phyloP scores from a whole-genome alignment of 345 rosid genomes.

The Boechera stricta region DNA sequence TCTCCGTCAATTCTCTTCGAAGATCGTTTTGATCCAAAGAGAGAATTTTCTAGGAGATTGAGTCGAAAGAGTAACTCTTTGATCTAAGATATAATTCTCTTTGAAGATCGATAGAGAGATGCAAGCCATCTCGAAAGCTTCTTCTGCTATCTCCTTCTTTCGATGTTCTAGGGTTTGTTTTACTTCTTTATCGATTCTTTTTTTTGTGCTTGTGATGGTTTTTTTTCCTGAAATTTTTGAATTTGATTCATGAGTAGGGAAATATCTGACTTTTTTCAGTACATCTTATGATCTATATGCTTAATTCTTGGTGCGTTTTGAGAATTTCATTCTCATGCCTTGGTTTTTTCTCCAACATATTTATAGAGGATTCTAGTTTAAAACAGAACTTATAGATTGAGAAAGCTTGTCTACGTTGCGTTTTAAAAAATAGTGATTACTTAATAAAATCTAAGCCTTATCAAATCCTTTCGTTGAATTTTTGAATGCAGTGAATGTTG shows the following conservation, averaged over 20 bases:
- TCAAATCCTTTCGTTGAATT: background rate
- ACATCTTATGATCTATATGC: background rate
- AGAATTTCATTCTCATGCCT: background rate
- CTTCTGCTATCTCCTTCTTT: slow-evolving; percentile 75
- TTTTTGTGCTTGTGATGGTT: background rate
- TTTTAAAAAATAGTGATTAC: background rate
- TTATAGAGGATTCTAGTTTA: background rate
- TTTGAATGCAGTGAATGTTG: slow-evolving; percentile 1
- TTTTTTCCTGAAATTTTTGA: background rate
- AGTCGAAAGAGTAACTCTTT: slow-evolving; percentile 6
- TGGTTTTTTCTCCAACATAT: background rate
- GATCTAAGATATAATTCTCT: slow-evolving; percentile 4
- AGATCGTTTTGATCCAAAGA: slow-evolving; percentile 29
- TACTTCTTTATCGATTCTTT: background rate
- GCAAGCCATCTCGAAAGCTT: slow-evolving; percentile 75
- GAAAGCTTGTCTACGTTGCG: background rate
- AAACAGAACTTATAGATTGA: slow-evolving; percentile 15
- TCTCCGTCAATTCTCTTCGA: slow-evolving; percentile 29
- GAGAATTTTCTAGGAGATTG: background rate
- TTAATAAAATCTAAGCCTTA: background rate
- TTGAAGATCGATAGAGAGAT: slow-evolving; percentile 35
- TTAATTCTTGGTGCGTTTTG: slow-evolving; percentile 2
- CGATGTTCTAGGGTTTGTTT: slow-evolving; percentile 65
- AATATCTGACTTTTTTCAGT: background rate
- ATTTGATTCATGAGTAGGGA: slow-evolving; percentile 6